These are phyloP conservation scores for Bruguiera gymnorhiza DNA, from an alignment of 345 rosid genomes.

Conservation along the genomic window DNA sequence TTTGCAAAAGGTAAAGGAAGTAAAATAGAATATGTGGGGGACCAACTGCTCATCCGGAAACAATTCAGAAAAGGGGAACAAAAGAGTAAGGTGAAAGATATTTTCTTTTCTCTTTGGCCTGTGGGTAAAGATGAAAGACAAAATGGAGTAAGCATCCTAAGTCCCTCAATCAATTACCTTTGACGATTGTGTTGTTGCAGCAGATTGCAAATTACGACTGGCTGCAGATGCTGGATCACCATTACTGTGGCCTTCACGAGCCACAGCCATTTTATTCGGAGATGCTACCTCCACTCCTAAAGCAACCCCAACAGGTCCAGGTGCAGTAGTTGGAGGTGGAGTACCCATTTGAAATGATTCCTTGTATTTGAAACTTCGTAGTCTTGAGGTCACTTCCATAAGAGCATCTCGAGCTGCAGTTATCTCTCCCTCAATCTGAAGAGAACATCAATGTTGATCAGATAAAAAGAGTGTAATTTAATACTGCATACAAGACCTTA, in stretches of 20 bases:
- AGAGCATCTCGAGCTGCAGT: constrained; percentile 89
- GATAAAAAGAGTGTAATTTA: constrained; percentile 9
- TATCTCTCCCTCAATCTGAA: constrained; percentile 92
- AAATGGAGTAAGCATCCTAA: constrained; percentile 1
- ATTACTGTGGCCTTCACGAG: constrained; percentile 48
- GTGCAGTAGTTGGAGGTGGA: constrained; percentile 43
- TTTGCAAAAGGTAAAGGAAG: background rate
- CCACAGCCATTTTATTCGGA: constrained; percentile 38
- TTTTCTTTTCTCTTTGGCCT: no score
- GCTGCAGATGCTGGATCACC: constrained; percentile 32
- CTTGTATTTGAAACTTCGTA: constrained; percentile 67
- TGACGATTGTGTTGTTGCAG: constrained; percentile 31
- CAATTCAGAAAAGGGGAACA: no score
- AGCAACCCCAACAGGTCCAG: constrained; percentile 44
- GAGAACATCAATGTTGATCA: constrained; percentile 18
- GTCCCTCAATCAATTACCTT: constrained; percentile 46
- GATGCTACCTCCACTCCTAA: constrained; percentile 53
- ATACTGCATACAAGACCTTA: constrained; percentile 4
- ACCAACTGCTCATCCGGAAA: no score
- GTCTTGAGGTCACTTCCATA: constrained; percentile 72
- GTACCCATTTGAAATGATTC: constrained; percentile 63
- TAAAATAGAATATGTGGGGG: background rate
- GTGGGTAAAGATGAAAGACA: background rate
- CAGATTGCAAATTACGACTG: constrained; percentile 38
- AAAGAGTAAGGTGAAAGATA: no score